Base-by-base conservation (phyloP, 2,329 filamentous ascomycete species). In the Colletotrichum australisinense region DNA sequence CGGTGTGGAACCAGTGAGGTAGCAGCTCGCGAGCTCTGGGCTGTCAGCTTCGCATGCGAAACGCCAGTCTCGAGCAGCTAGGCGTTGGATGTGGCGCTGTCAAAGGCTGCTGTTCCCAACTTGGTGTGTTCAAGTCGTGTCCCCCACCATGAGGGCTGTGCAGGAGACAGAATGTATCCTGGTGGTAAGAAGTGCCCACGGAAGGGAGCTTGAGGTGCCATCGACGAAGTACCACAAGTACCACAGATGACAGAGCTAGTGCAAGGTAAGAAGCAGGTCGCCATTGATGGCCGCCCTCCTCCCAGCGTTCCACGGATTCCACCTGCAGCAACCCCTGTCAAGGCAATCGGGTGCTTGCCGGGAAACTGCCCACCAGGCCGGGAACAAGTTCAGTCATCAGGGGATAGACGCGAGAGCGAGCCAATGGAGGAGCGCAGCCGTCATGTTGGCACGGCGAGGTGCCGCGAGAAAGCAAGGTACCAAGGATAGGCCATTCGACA, bases 271-370 rank as follows among this genome's bases (percentile, higher is more conserved):
- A 38, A 22, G 28, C 55, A 57, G 62, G 68, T 32, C 55, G 55
- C 55, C 22, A 38, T 46, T 49, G 28, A 60, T n/a, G 53, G 59
- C 46, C 55, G 35, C 46, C 49, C 67, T 53, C 46, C 71, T 55
- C 66, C 38, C 38, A 42, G 5, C 14, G 38, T 42, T 19, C 38
- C 38, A 42, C 38, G 38, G 38, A 42, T 42, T 42, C 5, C 65
- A 62, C 60, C 67, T 63, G 71, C 71, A 70, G 59, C 58, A n/a
- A 65, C 67, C 71, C 70, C 70, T 73, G 70, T 35, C 42, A 52
- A 58, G 19, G 14, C 26, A 59, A 26, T 65, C 28, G 70, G 42
- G 60, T 65, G 67, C 67, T 70, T 70, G 70, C 70, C 67, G 70
- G 46, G 66, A 68, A 42, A 57, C 57, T 42, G 56, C 56, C 70